phyloP scores from a whole-genome alignment of 2,329 filamentous ascomycete genomes.

The Fusarium udum region DNA sequence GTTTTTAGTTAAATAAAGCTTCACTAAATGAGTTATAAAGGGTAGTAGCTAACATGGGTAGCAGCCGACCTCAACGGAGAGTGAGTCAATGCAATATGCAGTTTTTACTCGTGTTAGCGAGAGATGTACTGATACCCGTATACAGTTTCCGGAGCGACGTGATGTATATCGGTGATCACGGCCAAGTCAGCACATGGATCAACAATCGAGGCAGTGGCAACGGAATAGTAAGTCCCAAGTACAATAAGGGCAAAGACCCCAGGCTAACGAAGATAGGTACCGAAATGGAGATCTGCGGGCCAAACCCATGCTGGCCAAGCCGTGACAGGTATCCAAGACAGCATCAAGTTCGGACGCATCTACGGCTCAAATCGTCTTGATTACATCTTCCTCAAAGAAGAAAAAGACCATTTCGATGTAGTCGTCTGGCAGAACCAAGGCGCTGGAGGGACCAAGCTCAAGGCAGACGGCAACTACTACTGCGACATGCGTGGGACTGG shows the following conservation, averaged over 20 bases:
- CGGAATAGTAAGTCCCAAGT: not conserved
- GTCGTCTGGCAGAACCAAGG: not conserved
- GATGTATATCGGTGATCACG: not conserved
- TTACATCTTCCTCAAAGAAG: not conserved
- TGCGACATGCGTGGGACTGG: not conserved
- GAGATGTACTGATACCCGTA: fast-evolving
- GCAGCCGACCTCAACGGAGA: not conserved
- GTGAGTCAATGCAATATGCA: not conserved
- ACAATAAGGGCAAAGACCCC: fast-evolving
- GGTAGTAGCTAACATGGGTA: not conserved
- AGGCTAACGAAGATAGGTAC: not conserved
- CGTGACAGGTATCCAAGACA: not conserved
- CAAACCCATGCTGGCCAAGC: not conserved
- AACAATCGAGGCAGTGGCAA: not conserved
- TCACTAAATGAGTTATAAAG: too few relatives aligned
- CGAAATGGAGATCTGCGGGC: not conserved
- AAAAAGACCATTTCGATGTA: not conserved
- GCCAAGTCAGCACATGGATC: not conserved
- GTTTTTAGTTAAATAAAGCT: too few relatives aligned
- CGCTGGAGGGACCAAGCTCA: not conserved
- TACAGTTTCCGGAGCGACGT: not conserved
- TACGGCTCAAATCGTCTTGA: not conserved
- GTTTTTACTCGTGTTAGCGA: too few relatives aligned
- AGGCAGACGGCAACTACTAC: not conserved
- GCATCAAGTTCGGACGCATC: not conserved